phyloP scores from a whole-genome alignment of 768 basidiomycete species.

The Xerocomus brunneocitrinus region DNA sequence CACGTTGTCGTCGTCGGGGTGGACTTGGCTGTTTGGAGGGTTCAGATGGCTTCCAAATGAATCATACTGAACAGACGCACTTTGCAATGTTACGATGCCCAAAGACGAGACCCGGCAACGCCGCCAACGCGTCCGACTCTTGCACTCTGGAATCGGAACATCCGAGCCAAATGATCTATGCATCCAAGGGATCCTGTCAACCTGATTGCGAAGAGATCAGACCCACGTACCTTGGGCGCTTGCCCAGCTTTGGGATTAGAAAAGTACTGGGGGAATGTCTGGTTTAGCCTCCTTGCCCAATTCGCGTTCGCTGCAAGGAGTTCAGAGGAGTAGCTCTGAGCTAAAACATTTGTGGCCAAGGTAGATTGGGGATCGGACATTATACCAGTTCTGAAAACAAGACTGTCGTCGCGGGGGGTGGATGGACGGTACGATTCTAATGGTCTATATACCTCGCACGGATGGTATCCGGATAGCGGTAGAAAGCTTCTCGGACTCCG shows the following conservation, averaged over 20 bases:
- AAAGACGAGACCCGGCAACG: not conserved
- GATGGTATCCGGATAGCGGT: not conserved
- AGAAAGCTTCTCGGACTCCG: not conserved
- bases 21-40: not conserved
- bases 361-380: not conserved
- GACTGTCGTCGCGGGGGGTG: not conserved
- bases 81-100: not conserved
- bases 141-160: not conserved
- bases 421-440: not conserved
- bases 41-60: not conserved
- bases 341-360: not conserved
- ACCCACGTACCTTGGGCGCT: conserved; percentile 15
- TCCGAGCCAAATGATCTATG: not conserved
- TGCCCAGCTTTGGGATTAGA: conserved; percentile 9
- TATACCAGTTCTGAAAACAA: not conserved
- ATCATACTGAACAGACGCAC: not conserved
- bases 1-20: not conserved
- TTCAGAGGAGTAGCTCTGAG: not conserved
- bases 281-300: conserved; percentile 22
- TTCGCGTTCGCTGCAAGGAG: conserved; percentile 11
- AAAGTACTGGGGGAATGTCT: conserved; percentile 21
- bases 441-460: not conserved
- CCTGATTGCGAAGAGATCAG: not conserved
- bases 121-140: not conserved
- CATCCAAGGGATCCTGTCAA: not conserved